Percentiles rank a stretch among this genome's conserved stretches.
Conservation (phyloP, 495 filamentous ascomycete genomes). For the Talaromyces wortmannii region DNA sequence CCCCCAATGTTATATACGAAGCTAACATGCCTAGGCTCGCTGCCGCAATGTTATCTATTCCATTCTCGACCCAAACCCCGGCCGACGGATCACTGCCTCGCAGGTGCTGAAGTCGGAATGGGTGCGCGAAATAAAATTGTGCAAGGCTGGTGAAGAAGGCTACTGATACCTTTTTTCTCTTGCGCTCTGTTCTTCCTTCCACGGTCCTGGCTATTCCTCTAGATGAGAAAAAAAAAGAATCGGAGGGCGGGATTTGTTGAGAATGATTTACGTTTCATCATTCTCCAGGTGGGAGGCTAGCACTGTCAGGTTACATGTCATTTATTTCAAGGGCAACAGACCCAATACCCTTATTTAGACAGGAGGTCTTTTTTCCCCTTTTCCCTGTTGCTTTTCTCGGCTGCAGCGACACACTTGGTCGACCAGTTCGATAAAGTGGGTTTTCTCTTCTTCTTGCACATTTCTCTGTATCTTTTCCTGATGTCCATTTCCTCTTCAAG, state of each 20-base stretch:
- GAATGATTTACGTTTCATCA: background rate
- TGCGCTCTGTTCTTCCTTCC: slow-evolving; percentile 13
- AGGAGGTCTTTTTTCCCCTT: slow-evolving; percentile 1
- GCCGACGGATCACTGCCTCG: slow-evolving; percentile 86
- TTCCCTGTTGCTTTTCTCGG: background rate
- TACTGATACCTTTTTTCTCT: slow-evolving; percentile 35
- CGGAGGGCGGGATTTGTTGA: background rate
- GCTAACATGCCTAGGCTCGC: slow-evolving; percentile 57
- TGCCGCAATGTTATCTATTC: slow-evolving; percentile 99
- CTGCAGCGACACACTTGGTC: too few relatives aligned
- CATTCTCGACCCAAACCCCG: slow-evolving; percentile 88
- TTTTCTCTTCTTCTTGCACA: background rate
- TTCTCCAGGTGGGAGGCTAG: background rate
- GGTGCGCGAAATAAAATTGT: slow-evolving; percentile 93
- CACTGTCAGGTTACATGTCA: background rate
- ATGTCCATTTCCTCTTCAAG: background rate
- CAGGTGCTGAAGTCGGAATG: slow-evolving; percentile 98
- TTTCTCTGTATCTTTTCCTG: background rate
- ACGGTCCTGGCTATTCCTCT: slow-evolving; percentile 14
- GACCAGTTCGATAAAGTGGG: too few relatives aligned
- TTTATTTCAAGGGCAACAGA: background rate
- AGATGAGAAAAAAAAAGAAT: background rate
- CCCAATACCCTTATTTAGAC: slow-evolving; percentile 2
- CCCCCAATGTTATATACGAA: background rate
- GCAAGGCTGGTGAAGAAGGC: slow-evolving; percentile 92